These are phyloP conservation scores for Barnettozyma populi DNA, from an alignment of 805 yeast genomes.

Conservation along the genomic window DNA sequence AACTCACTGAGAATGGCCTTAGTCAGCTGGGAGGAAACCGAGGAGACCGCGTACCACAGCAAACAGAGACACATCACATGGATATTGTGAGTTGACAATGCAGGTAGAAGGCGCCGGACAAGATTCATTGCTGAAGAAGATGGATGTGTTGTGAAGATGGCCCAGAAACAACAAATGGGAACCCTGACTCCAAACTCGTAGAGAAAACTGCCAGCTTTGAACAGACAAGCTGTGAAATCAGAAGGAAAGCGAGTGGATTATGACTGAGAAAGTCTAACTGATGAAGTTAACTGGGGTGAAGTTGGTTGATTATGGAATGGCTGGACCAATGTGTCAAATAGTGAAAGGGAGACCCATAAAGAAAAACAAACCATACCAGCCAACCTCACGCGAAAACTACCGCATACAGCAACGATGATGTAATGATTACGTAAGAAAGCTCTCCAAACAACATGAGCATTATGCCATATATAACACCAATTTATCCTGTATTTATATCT, in stretches of 20 bases:
- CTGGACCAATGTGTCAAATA: not conserved
- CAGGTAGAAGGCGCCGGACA: not conserved
- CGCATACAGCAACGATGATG: not conserved
- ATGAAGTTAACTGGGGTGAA: too few relatives aligned
- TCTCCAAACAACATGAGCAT: too few relatives aligned
- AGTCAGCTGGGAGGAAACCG: constrained; percentile 61
- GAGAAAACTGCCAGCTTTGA: not conserved
- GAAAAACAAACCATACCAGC: not conserved
- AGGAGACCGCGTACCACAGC: constrained; percentile 57
- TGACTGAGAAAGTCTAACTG: not conserved
- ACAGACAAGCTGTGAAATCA: not conserved
- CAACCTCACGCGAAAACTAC: not conserved
- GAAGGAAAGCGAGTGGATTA: not conserved
- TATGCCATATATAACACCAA: not conserved
- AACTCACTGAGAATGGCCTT: constrained; percentile 49
- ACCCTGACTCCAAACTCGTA: not conserved
- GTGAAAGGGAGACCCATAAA: not conserved
- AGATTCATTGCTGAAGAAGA: not conserved
- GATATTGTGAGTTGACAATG: constrained; percentile 3
- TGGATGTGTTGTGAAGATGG: not conserved
- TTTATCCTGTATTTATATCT: not conserved
- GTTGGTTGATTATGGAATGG: not conserved
- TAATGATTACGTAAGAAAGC: not conserved
- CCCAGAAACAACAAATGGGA: not conserved
- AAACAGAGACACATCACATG: constrained; percentile 33